A percentile compares a stretch with the other conserved stretches of the same genome.
phyloP scores from a whole-genome alignment of 495 filamentous ascomycete genomes.

The Penicillium argentinense region DNA sequence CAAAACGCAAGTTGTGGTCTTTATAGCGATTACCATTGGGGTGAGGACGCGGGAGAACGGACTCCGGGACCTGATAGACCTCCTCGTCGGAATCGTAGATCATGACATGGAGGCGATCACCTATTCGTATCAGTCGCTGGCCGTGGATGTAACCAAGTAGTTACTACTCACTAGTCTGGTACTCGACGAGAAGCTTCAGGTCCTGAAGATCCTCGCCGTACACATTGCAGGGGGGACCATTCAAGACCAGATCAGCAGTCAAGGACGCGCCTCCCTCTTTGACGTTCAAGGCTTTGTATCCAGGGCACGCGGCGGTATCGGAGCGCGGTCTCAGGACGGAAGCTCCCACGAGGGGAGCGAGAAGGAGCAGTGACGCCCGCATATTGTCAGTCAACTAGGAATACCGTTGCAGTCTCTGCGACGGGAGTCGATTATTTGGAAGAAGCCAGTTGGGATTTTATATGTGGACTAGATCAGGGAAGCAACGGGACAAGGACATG shows the following conservation, averaged over 20 bases:
- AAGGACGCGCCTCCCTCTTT: slow-evolving; percentile 39
- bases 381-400: too few relatives aligned
- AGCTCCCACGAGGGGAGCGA: slow-evolving; percentile 37
- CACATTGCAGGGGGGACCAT: slow-evolving; percentile 65
- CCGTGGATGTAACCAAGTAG: neutral
- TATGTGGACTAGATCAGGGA: too few relatives aligned
- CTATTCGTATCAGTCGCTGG: slow-evolving; percentile 33
- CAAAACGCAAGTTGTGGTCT: slow-evolving; percentile 56
- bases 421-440: too few relatives aligned
- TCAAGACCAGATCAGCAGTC: slow-evolving; percentile 63
- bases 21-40: slow-evolving; percentile 42
- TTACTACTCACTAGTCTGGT: slow-evolving; percentile 65
- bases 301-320: slow-evolving; percentile 53
- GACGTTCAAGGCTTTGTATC: slow-evolving; percentile 70
- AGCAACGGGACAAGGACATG: too few relatives aligned
- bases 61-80: slow-evolving; percentile 76
- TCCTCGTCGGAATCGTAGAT: slow-evolving; percentile 74
- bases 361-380: slow-evolving; percentile 27
- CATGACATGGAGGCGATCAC: slow-evolving; percentile 77
- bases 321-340: too few relatives aligned
- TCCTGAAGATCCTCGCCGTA: slow-evolving; percentile 69
- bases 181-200: slow-evolving; percentile 69
- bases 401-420: too few relatives aligned
- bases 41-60: slow-evolving; percentile 68
- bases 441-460: slow-evolving; percentile 10